phyloP scores from a whole-genome alignment of 1,284 basidiomycete genomes.

The Microstroma glucosiphilum region DNA sequence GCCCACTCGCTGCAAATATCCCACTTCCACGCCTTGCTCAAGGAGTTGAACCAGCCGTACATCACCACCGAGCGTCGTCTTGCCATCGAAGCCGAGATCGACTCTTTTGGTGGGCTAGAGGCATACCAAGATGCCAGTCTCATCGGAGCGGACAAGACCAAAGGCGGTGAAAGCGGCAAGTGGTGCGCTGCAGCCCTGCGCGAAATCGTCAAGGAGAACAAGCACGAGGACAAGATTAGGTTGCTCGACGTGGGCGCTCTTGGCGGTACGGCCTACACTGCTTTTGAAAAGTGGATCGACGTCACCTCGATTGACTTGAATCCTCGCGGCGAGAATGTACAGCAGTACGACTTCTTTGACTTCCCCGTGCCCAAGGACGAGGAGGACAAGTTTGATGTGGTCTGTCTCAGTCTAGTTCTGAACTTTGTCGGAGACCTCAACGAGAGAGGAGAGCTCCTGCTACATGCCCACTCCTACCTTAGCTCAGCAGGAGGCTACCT shows the following conservation, averaged over 20 bases:
- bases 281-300: constrained; percentile 47
- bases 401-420: constrained; percentile 52
- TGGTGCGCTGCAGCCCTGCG: constrained; percentile 38
- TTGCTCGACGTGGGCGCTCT: constrained; percentile 53
- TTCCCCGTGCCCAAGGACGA: constrained; percentile 31
- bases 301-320: constrained; percentile 52
- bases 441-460: constrained; percentile 43
- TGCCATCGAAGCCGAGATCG: constrained; percentile 25
- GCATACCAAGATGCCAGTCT: constrained; percentile 43
- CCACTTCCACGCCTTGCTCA: constrained; percentile 41
- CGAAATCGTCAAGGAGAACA: neutral
- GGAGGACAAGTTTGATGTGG: constrained; percentile 47
- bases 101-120: constrained; percentile 36
- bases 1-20: constrained; percentile 38
- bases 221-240: constrained; percentile 19
- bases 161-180: constrained; percentile 33
- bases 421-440: constrained; percentile 52
- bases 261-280: constrained; percentile 48
- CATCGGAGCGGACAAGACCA: constrained; percentile 16
- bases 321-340: constrained; percentile 48
- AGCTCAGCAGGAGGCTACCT: constrained; percentile 39
- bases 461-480: constrained; percentile 42
- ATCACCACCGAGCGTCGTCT: constrained; percentile 24
- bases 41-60: constrained; percentile 36
- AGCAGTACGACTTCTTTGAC: constrained; percentile 51